phyloP scores from a whole-genome alignment of 192 early-diverging fungal species.

The Backusella westeae region DNA sequence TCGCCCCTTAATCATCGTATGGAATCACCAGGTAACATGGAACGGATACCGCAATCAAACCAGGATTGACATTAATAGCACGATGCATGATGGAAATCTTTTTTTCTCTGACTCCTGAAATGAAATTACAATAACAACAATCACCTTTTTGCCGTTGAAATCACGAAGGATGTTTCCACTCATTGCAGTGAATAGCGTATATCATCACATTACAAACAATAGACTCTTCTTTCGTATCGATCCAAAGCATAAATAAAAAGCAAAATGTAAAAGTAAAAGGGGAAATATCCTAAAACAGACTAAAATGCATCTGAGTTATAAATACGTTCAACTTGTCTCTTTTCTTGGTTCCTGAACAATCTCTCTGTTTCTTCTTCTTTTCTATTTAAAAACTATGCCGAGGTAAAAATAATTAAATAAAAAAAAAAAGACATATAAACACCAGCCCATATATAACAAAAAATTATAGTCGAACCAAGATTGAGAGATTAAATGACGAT shows the following conservation, averaged over 20 bases:
- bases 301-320: conserved; percentile 6
- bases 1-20: too few relatives aligned
- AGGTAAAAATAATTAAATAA: neutral
- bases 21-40: too few relatives aligned
- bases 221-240: neutral
- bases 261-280: neutral
- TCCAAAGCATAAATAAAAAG: neutral
- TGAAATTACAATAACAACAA: neutral
- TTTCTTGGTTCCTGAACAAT: neutral
- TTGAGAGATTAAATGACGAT: conserved; percentile 35
- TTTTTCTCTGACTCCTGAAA: neutral
- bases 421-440: too few relatives aligned
- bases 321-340: neutral
- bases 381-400: neutral
- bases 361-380: neutral
- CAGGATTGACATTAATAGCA: neutral
- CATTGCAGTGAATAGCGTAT: neutral
- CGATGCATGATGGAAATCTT: neutral
- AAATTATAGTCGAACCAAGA: neutral
- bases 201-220: neutral
- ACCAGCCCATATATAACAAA: neutral
- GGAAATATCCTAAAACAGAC: neutral
- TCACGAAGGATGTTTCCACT: neutral
- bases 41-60: neutral
- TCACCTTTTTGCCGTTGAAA: neutral